Base-by-base conservation (phyloP, 2,329 filamentous ascomycete species). In the Penicillium corylophilum region DNA sequence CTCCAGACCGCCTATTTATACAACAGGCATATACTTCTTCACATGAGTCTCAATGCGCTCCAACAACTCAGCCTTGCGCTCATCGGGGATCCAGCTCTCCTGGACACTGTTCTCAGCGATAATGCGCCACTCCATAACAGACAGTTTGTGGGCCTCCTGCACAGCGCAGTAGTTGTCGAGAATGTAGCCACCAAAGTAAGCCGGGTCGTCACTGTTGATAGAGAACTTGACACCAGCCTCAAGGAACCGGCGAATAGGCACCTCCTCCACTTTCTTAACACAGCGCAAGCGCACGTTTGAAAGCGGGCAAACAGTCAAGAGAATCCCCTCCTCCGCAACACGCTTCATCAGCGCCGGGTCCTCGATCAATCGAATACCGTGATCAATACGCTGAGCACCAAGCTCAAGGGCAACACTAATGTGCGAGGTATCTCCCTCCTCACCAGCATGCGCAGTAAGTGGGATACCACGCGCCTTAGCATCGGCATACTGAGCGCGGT, bases 101-200 rank as follows among this genome's bases (percentile, higher is more conserved):
- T 81, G 74, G 10, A 90, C 83, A 18, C 81, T 78, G 33, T 82
- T 81, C 56, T 76, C 76, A 10, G 81, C 83, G 62, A 92, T 86
- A 5, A 64, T 71, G 57, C 74, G 78, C 89, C 88, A 91, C 48
- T 92, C 87, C n/a, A 73, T 69, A 4, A 84, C 71, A 20, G 69
- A 78, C 57, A 92, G 69, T 4, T 73, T 66, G 67, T 90, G 90
- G 0, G 85, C 83, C 38, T 89, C 84, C 68, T 92, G 87, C 26
- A 92, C 85, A 1, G 85, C 85, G 61, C 83, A 86, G 71, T 87
- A 91, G 60, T 90, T 90, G 61, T 88, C 86, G 46, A 88, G 73
- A 47, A 91, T 82, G 68, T 90, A 90, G 0, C 83, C 85, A 3
- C 87, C 86, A 72, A 92, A 91, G 65, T 89, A 89, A 10, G 85